These are phyloP conservation scores for Plenodomus biglobosus DNA, from an alignment of 2,329 filamentous ascomycete species.

Conservation along the genomic window DNA sequence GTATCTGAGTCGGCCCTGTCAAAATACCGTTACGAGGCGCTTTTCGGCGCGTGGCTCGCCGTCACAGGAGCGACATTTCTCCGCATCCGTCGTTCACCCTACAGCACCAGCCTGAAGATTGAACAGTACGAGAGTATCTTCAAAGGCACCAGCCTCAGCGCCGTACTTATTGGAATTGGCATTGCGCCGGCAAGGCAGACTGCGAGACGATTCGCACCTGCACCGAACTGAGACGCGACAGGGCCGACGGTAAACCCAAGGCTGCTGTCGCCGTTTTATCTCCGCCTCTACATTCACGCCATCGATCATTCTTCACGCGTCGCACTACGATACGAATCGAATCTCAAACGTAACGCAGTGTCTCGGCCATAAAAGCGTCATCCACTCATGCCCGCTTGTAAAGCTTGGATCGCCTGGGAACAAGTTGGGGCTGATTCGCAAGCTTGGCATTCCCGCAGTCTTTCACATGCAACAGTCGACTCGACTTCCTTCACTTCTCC, in stretches of 20 bases:
- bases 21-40: conserved; percentile 35
- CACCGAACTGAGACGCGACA: conserved; percentile 3
- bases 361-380: conserved; percentile 1
- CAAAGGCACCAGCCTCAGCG: conserved; percentile 39
- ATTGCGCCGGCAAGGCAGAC: conserved; percentile 24
- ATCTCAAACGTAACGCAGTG: conserved; percentile 2
- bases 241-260: not conserved
- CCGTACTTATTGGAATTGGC: conserved; percentile 28
- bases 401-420: conserved; percentile 37
- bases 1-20: conserved; percentile 17
- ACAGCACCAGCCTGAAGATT: conserved; percentile 35
- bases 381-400: conserved; percentile 16
- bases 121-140: conserved; percentile 45
- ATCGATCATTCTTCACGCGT: not conserved
- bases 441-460: not conserved
- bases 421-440: not conserved
- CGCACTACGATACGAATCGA: not conserved
- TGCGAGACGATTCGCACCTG: conserved; percentile 17
- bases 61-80: conserved; percentile 39
- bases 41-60: conserved; percentile 30
- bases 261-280: not conserved
- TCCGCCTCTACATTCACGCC: not conserved
- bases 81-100: conserved; percentile 40
- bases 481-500: not conserved
- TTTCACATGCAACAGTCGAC: conserved; percentile 1